Conservation (phyloP, 2,329 filamentous ascomycete species). For the Ophiocordyceps camponoti-rufipedis region DNA sequence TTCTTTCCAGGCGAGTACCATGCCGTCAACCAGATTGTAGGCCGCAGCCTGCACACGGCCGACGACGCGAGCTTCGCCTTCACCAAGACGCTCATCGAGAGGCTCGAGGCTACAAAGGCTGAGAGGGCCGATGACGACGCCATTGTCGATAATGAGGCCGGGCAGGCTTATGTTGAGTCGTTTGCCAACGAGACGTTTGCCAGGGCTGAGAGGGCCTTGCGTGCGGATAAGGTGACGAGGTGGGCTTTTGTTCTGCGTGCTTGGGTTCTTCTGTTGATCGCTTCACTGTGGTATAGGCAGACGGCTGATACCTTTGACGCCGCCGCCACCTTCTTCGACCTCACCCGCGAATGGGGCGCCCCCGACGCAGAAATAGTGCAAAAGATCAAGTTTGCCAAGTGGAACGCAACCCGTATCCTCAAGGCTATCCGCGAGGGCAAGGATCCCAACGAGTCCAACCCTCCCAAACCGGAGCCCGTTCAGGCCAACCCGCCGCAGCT, state of each 20-base stretch:
- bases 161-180: slow-evolving; percentile 83
- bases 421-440: slow-evolving; percentile 81
- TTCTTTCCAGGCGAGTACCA: slow-evolving; percentile 59
- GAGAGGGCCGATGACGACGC: slow-evolving; percentile 64
- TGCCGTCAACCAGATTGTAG: slow-evolving; percentile 81
- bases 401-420: slow-evolving; percentile 77
- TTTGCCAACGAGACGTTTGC: slow-evolving; percentile 82
- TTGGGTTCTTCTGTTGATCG: neutral
- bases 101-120: slow-evolving; percentile 46
- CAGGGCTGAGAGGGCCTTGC: slow-evolving; percentile 65
- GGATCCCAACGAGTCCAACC: slow-evolving; percentile 85
- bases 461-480: slow-evolving; percentile 18
- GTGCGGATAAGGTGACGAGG: slow-evolving; percentile 69
- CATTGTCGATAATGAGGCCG: slow-evolving; percentile 67
- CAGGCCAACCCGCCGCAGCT: slow-evolving; percentile 30
- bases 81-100: slow-evolving; percentile 76
- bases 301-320: slow-evolving; percentile 91
- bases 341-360: slow-evolving; percentile 67
- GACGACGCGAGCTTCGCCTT: slow-evolving; percentile 66
- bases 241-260: slow-evolving; percentile 14
- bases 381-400: slow-evolving; percentile 94
- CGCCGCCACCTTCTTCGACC: slow-evolving; percentile 78
- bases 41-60: slow-evolving; percentile 56
- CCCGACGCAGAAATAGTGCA: slow-evolving; percentile 57
- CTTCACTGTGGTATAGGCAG: slow-evolving; percentile 34